phyloP scores from a whole-genome alignment of 331 rosid genomes.

The Pyracantha coccinea region DNA sequence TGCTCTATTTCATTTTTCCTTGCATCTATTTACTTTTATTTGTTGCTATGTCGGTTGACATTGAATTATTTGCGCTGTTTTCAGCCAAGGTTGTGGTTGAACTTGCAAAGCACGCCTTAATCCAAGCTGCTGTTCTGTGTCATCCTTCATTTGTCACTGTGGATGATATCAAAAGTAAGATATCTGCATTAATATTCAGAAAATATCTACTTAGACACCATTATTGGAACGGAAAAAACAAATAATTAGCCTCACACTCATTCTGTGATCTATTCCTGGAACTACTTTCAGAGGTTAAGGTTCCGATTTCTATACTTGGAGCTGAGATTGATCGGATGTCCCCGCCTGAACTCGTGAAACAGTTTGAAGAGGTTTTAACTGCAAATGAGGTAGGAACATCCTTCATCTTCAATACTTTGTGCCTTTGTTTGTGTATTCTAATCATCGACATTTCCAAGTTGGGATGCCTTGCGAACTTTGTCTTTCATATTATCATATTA shows the following conservation, averaged over 20 bases:
- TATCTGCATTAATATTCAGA: neutral
- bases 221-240: neutral
- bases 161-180: constrained; percentile 58
- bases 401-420: neutral
- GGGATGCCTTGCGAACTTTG: neutral
- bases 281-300: constrained; percentile 35
- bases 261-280: neutral
- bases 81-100: constrained; percentile 71
- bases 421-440: neutral
- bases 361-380: constrained; percentile 39
- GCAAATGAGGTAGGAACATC: constrained; percentile 37
- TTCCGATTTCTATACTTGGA: constrained; percentile 61
- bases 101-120: constrained; percentile 28
- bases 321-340: constrained; percentile 42
- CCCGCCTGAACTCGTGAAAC: constrained; percentile 48
- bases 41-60: neutral
- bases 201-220: neutral
- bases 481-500: too few species aligned
- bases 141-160: constrained; percentile 60
- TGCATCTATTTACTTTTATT: neutral
- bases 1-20: neutral
- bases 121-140: constrained; percentile 47
- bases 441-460: neutral
- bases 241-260: neutral
- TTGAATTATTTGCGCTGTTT: neutral